Evolutionary conservation across 2,329 filamentous ascomycete genomes (phyloP).

Genomic region (Xylariaceae sp.): DNA sequence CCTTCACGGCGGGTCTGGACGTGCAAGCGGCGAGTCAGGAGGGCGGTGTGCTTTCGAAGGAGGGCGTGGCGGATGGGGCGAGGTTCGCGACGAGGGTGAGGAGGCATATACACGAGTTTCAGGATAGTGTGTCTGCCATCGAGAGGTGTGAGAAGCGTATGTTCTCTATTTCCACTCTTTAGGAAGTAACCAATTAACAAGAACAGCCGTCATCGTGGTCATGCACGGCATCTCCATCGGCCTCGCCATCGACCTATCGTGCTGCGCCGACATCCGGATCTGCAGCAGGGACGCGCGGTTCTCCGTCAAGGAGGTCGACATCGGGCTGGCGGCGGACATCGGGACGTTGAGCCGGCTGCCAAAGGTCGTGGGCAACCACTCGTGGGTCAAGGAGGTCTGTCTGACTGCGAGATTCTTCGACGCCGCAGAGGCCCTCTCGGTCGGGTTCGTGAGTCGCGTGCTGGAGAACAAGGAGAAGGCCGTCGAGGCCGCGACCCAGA

Average conservation of each 20-base stretch:
- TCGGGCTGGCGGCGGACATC: conserved; percentile 74
- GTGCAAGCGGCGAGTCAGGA: conserved; percentile 63
- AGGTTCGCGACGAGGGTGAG: conserved; percentile 58
- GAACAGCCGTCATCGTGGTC: conserved; percentile 75
- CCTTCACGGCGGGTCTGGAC: conserved; percentile 83
- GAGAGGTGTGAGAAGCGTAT: conserved; percentile 85
- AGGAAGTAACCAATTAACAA: background rate
- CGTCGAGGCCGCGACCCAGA: conserved; percentile 23
- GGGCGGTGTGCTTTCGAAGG: conserved; percentile 39
- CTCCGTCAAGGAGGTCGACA: conserved; percentile 76
- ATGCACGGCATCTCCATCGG: conserved; percentile 76
- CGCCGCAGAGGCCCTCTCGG: conserved; percentile 61
- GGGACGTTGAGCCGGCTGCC: conserved; percentile 69
- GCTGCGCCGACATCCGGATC: conserved; percentile 66
- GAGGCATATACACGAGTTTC: conserved; percentile 71
- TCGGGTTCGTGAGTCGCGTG: conserved; percentile 66
- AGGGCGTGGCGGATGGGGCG: conserved; percentile 48
- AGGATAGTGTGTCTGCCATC: conserved; percentile 67
- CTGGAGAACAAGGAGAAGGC: conserved; percentile 39
- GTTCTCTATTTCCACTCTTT: conserved; percentile 25
- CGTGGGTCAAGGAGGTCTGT: conserved; percentile 76
- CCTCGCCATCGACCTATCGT: conserved; percentile 68
- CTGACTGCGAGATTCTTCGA: conserved; percentile 65
- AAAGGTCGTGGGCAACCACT: conserved; percentile 63
- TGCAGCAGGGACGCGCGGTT: conserved; percentile 55